These are phyloP conservation scores for Ophiocytium majus DNA, from an alignment of 352 stramenopile species.

Conservation along the genomic window DNA sequence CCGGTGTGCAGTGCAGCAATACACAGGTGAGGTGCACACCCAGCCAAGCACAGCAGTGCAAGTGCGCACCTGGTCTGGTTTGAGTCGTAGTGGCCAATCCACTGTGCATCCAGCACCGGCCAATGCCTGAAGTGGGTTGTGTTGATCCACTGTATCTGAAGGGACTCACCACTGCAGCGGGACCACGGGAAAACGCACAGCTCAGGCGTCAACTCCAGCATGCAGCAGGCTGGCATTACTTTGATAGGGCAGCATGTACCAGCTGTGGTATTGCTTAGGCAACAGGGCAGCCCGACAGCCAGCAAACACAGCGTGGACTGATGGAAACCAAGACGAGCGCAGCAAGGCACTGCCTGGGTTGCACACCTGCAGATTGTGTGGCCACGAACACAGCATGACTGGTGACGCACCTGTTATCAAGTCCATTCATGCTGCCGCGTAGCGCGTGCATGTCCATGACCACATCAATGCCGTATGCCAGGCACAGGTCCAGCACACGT, in stretches of 20 bases:
- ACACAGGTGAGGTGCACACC: too few relatives aligned
- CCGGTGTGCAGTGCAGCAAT: too few relatives aligned
- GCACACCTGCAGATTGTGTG: too few relatives aligned
- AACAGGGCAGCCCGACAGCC: too few relatives aligned
- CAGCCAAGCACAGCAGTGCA: too few relatives aligned
- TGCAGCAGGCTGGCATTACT: too few relatives aligned
- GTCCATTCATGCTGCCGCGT: constrained; percentile 16
- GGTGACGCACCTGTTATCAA: constrained; percentile 19
- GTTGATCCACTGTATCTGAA: background rate
- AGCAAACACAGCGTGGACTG: too few relatives aligned
- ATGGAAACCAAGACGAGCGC: too few relatives aligned
- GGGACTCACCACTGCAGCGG: constrained; percentile 6
- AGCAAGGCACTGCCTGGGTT: too few relatives aligned
- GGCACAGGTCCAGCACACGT: constrained; percentile 12
- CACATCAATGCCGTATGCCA: background rate
- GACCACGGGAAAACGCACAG: background rate
- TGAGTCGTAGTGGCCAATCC: constrained; percentile 14
- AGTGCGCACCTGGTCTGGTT: constrained; percentile 10
- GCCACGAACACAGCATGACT: too few relatives aligned
- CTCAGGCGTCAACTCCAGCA: background rate
- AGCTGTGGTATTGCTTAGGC: too few relatives aligned
- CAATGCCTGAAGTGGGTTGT: constrained; percentile 12
- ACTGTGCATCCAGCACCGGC: constrained; percentile 3
- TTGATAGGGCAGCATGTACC: too few relatives aligned
- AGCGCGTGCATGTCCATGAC: constrained; percentile 17